Evolutionary conservation across 352 stramenopile genomes (phyloP).

Genomic region (Phytophthora quininea): DNA sequence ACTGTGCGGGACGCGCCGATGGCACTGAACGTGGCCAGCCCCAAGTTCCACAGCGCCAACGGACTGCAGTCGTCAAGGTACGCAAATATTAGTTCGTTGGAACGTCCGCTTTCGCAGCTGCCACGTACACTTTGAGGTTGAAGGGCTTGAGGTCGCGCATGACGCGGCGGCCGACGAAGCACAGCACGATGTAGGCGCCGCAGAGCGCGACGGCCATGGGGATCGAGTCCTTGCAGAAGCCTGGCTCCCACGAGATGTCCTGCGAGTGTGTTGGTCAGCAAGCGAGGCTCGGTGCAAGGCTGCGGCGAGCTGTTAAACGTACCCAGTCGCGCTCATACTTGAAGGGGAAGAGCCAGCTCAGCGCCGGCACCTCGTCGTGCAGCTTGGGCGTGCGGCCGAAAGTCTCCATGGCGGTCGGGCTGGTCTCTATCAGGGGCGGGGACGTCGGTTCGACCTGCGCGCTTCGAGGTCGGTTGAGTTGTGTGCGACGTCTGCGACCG

Average conservation of each 20-base stretch:
- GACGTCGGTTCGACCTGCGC: conserved; percentile 7
- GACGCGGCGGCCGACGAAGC: conserved; percentile 76
- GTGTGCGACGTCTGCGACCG: conserved; percentile 24
- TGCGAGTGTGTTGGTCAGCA: conserved; percentile 9
- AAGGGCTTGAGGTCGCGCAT: conserved; percentile 86
- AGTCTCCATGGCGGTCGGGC: conserved; percentile 23
- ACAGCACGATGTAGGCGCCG: conserved; percentile 73
- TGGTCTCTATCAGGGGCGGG: not conserved
- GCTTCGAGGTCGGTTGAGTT: conserved; percentile 34
- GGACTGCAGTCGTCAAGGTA: conserved; percentile 32
- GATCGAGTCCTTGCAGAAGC: conserved; percentile 75
- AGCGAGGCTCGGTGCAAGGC: not conserved
- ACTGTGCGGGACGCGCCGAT: conserved; percentile 77
- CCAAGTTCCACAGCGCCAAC: conserved; percentile 84
- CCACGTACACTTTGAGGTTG: conserved; percentile 71
- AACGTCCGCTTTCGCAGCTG: not conserved
- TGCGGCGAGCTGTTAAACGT: conserved; percentile 14
- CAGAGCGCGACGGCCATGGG: conserved; percentile 63
- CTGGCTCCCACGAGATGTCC: conserved; percentile 69
- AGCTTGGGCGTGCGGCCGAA: conserved; percentile 36
- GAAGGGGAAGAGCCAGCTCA: conserved; percentile 67
- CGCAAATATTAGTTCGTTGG: too few relatives aligned
- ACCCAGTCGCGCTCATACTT: conserved; percentile 82
- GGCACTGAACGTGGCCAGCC: conserved; percentile 77
- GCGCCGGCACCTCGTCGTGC: conserved; percentile 56